Conservation (phyloP, 106 monocot genomes). For the Ottelia alismoides region DNA sequence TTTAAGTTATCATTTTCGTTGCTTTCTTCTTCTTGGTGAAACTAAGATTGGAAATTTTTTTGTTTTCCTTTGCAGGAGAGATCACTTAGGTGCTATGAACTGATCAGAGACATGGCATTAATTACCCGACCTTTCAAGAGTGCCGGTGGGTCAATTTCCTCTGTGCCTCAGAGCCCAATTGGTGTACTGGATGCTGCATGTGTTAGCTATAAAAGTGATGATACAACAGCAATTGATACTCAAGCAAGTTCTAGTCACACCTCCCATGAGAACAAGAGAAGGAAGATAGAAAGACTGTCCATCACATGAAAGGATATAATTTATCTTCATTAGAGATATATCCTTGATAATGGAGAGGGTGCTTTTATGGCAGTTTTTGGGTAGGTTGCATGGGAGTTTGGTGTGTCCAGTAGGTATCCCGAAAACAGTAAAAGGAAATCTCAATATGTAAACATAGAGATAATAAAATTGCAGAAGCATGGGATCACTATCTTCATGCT, state of each 20-base stretch:
- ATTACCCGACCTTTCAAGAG: neutral
- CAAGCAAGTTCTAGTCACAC: slow-evolving; percentile 1
- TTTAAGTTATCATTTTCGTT: no score
- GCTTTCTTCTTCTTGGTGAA: no score
- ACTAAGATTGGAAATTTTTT: no score
- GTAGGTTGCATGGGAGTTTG: slow-evolving; percentile 5
- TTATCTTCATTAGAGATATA: neutral
- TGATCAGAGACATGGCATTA: slow-evolving; percentile 7
- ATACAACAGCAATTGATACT: neutral
- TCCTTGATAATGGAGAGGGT: neutral
- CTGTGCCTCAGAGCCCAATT: slow-evolving; percentile 7
- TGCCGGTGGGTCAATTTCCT: neutral
- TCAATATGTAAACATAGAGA: no score
- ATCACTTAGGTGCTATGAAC: slow-evolving; percentile 1
- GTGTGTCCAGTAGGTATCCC: no score
- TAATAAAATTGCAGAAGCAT: no score
- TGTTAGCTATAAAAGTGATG: slow-evolving; percentile 9
- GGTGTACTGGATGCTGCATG: slow-evolving; percentile 10
- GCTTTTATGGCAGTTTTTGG: neutral
- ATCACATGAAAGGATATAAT: neutral
- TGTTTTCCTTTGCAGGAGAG: slow-evolving; percentile 8
- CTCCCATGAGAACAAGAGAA: slow-evolving; percentile 6
- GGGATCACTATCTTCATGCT: no score
- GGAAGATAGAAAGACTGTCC: slow-evolving; percentile 3
- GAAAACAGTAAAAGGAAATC: no score